Evolutionary conservation across 1,284 basidiomycete species (phyloP), one percentile per base, ranked within the genome.

Genomic region (Mycena citricolor): DNA sequence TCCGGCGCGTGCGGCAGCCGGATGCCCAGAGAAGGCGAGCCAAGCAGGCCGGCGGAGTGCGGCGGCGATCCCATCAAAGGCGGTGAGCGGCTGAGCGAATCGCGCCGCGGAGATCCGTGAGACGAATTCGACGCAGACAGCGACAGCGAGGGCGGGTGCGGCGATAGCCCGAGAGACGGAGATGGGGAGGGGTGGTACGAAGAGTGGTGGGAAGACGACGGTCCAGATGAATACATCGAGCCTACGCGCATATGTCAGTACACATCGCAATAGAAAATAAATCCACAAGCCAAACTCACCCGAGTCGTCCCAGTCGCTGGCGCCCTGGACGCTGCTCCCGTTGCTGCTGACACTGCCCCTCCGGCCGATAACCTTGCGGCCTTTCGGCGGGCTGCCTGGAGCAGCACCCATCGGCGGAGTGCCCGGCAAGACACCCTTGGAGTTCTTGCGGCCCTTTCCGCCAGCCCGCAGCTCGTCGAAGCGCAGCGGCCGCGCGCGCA

Each of bases 401-500:
- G 13, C 14, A 25, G 10, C 10, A 13, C 10, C 22, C 10, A 17
- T 13, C 2, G 36, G 36, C 13, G 22, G 36, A n/a, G 36, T 22
- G 17, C 17, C 33, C 17, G 39, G 20, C 26, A 10, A n/a, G 26
- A 33, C 29, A 17, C 37, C 38, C 34, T 41, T 40, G 11, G 54
- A 21, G 57, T 62, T 69, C 63, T 71, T 78, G 30, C 66, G 67
- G 54, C 73, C 72, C 66, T 89, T 90, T 65, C 83, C 84, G 8
- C 86, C 86, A 0, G 86, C 82, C 4, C 87, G 79, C 28, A 90
- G 74, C 64, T 90, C 87, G 64, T 90, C 87, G 55, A 90, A 90
- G 42, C 87, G 82, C 19, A 88, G 72, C 11, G 88, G 88, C 12
- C 88, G 75, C 6, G 87, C 79, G 22, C 88, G 78, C 49, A 90